Evolutionary conservation across 192 early-diverging fungal species (phyloP).

Genomic region (Borealophlyctis nickersoniae): DNA sequence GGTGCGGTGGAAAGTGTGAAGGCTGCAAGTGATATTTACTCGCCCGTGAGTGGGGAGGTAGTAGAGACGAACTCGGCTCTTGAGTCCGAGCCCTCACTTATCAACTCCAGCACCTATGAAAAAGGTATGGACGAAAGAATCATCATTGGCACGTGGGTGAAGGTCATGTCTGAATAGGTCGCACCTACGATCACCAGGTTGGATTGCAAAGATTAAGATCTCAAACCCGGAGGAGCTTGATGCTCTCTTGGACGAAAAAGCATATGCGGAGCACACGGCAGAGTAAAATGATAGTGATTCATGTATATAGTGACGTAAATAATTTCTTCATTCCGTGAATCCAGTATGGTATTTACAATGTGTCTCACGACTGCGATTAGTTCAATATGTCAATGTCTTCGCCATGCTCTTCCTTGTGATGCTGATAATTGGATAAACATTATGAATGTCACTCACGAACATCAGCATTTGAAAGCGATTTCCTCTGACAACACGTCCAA

Average conservation of each 20-base stretch:
- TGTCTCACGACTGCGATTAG: too few species aligned
- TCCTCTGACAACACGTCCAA: too few species aligned
- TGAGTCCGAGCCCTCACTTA: slow-evolving; percentile 64
- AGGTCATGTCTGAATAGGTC: neutral
- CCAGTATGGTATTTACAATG: too few species aligned
- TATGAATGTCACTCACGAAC: too few species aligned
- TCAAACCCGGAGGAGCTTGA: slow-evolving; percentile 64
- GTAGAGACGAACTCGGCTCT: slow-evolving; percentile 72
- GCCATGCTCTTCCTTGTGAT: too few species aligned
- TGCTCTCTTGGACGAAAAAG: slow-evolving; percentile 64
- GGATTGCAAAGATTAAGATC: slow-evolving; percentile 91
- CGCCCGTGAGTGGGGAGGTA: slow-evolving; percentile 80
- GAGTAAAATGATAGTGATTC: too few species aligned
- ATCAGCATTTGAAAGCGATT: too few species aligned
- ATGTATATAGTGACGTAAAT: too few species aligned
- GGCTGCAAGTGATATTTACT: slow-evolving; percentile 88
- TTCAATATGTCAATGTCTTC: too few species aligned
- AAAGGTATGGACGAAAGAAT: slow-evolving; percentile 49
- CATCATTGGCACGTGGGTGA: neutral
- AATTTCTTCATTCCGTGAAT: too few species aligned
- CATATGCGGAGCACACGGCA: slow-evolving; percentile 51
- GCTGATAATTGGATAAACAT: too few species aligned
- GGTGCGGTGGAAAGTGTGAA: slow-evolving; percentile 93
- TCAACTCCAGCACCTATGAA: slow-evolving; percentile 72
- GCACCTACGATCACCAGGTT: slow-evolving; percentile 64